Base-by-base conservation (phyloP, 1,284 basidiomycete genomes). In the Leccinum variabile region DNA sequence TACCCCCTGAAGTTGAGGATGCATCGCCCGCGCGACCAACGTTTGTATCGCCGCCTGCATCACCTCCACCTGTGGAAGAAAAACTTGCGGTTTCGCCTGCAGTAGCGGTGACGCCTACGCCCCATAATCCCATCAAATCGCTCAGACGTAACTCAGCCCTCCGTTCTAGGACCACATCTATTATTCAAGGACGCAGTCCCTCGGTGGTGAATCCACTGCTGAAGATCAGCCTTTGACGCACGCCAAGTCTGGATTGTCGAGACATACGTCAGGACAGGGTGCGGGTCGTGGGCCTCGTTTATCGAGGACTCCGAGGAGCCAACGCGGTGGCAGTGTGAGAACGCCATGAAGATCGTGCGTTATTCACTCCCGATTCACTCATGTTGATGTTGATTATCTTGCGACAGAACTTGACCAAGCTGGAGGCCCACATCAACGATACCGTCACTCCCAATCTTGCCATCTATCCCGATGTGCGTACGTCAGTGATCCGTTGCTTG, bases 201-300 rank as follows among this genome's bases (percentile, higher is more conserved):
- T 80, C 83, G 63, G 69, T 63, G 62, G 75, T 14, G 75, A 80
- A 59, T 68, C 80, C 30, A 61, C 76, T 41, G 65, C 68, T 56
- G 78, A 78, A 54, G 74, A 78, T 46, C 71, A 78, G 49, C 67
- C 69, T n/a, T 58, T 79, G 64, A 68, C 66, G 62, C 41, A 60
- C 18, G 67, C 64, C 44, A 76, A 69, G 33, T 35, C 33, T 35
- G 33, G 33, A 35, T 35, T 35, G 33, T 28, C 28, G 28, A 28
- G 28, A 35, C 33, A 35, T 35, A 11, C 33, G 33, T 35, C 33
- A 11, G 33, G 33, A 5, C 33, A 35, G 33, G 33, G 80, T 5
- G 75, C 80, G 1, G 75, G 84, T 7, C 82, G 87, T 61, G 84
- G 84, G 1, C 84, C 85, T 0, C 79, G 87, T 60, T 73, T 80